Base-by-base conservation (phyloP, 371 early-diverging fungal species). In the Zychaea mexicana region DNA sequence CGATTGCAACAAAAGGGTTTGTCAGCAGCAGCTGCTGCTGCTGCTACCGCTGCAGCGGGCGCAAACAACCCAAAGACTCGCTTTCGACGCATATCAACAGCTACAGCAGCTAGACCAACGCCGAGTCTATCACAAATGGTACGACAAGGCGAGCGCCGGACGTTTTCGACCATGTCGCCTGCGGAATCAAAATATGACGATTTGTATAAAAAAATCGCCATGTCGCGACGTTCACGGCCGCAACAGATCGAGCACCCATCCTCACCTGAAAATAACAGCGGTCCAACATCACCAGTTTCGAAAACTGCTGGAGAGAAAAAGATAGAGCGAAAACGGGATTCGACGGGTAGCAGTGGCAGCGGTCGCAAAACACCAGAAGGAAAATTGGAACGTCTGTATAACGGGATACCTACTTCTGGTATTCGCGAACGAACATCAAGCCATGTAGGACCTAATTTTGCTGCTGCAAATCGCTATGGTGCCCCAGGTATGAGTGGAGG, bases 161-260 rank as follows among this genome's bases (percentile, higher is more conserved):
- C 82, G 0, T 79, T 79, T 53, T 82, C 82, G 1, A 69, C 74
- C 32, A 67, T 77, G 53, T 82, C 82, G 5, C 72, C 75, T 6
- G 73, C 79, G 26, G 82, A 82, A 58, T 72, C 69, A 39, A 79
- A 79, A 52, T 82, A 82, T 49, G 82, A 82, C 30, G 78, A 79
- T 22, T 26, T 82, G 7, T 82, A 82, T 60, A 76, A 71, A 57
- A 76, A 73, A 31, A 66, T 70, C 39, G 38, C 55, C 36, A 58
- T 24, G 22, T 22, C 22, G 27, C n/a, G 57, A 49, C 57, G 58
- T 3, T 64, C 57, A 12, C 57, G 56, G 45, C 17, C 9, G 54
- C 59, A 33, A 36, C 62, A 36, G 30, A 8, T 13, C 5, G 49
- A 49, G 5, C 49, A 49, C 24, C 49, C 13, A 19, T 22, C 49